Evolutionary conservation across 202 grass and related monocot species (phyloP).

Genomic region (Musa balbisiana): DNA sequence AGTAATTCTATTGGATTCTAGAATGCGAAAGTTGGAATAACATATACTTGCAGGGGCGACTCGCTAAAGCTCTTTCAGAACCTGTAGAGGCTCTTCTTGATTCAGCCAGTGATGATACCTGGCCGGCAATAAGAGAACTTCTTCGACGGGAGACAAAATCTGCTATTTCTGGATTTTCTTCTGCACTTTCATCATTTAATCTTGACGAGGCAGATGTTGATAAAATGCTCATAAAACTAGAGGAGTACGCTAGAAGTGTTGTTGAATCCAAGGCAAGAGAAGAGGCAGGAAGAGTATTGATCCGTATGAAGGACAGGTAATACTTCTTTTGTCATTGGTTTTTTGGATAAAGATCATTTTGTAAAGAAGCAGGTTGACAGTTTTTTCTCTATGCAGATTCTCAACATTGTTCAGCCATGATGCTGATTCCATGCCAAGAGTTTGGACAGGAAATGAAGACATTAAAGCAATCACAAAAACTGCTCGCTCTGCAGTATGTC

Average conservation of each 20-base stretch:
- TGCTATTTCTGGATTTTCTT: conserved; percentile 58
- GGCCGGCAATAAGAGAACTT: conserved; percentile 86
- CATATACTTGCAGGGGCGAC: conserved; percentile 50
- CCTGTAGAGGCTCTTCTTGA: conserved; percentile 89
- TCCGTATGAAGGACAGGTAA: conserved; percentile 93
- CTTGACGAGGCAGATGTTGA: conserved; percentile 58
- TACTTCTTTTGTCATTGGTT: background rate
- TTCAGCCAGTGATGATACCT: conserved; percentile 69
- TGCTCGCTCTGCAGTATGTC: conserved; percentile 68
- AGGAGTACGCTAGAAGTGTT: conserved; percentile 63
- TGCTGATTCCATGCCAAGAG: conserved; percentile 84
- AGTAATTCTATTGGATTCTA: background rate
- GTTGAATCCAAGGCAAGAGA: conserved; percentile 87
- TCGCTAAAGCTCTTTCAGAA: conserved; percentile 64
- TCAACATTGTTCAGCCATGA: conserved; percentile 77
- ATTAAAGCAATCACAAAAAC: conserved; percentile 93
- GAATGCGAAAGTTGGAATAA: conserved; percentile 11
- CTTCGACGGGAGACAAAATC: conserved; percentile 63
- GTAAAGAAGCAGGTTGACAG: conserved; percentile 15
- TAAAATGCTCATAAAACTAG: conserved; percentile 60
- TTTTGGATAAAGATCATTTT: conserved; percentile 1
- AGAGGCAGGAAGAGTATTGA: conserved; percentile 77
- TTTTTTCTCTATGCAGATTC: conserved; percentile 42
- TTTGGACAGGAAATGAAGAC: conserved; percentile 96
- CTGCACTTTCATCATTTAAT: conserved; percentile 55